Base-by-base conservation (phyloP, 83 land plant genomes). In the Picea engelmannii region DNA sequence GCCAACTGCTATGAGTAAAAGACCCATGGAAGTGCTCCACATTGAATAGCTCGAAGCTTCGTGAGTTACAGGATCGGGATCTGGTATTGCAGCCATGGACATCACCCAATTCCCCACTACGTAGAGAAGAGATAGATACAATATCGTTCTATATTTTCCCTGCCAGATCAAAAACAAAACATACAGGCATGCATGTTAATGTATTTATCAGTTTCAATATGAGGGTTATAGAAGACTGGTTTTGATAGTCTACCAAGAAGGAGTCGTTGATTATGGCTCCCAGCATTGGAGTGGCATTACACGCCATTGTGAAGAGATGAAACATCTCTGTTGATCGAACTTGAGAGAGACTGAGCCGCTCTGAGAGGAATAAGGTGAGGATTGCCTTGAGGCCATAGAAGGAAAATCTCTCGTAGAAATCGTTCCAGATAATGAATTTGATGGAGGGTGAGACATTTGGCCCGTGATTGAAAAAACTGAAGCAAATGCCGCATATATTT, bases 91-190 rank as follows among this genome's bases (percentile, higher is more conserved):
- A 17, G 86, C 75, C 21, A 81, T 44, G 44, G 88, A 82, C 85
- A 86, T 83, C 58, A 84, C 71, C 86, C 86, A 86, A 35, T 86
- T 86, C 0, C 88, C 88, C 17, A 81, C 82, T 61, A 81, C 76
- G 62, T 86, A 83, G 24, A 86, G 63, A 67, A 86, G 62, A 2
- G 88, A 86, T 15, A 86, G 86, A 75, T 77, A 84, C 5, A 86
- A 58, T 40, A 86, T 80, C n/a, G 88, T 86, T n/a, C 83, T 63
- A 35, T 83, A 86, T 59, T 86, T 86, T 61, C 88, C 88, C 88
- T 86, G 86, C 47, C 55, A 62, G 4, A 80, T 13, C 1, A 27
- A 8, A n/a, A 18, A 74, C 7, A 42, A 11, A 21, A 21, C 69
- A 66, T 8, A 66, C 23, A 21, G 2, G 27, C n/a, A 17, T 21